Evolutionary conservation across 78 protist genomes (phyloP), one percentile per base, ranked within the genome.

Genomic region (Dictyostelium purpureum): DNA sequence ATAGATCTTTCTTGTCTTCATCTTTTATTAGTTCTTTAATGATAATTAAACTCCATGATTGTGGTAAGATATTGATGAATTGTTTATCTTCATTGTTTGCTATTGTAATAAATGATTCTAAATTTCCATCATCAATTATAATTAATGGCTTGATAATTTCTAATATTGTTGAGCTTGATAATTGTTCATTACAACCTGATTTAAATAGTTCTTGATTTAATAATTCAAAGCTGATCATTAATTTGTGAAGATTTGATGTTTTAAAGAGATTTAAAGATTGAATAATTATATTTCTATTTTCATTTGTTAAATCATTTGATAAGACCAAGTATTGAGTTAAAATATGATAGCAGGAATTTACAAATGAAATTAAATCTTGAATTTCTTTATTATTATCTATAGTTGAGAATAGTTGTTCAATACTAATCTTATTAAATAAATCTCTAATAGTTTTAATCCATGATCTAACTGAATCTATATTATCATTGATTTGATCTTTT

Each of bases 141-240:
- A 69, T 42, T 9, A 69, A 69, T 42, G 76, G 76, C 40, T 69
- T 35, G 21, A 69, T 69, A 0, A 69, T 69, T n/a, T 69, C 76
- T 24, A 69, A 40, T 38, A 69, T 69, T 4, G 33, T 28, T 28
- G 43, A 12, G 12, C 14, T 33, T 0, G 37, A 31, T 33, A 43
- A 43, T 16, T 26, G 42, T n/a, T n/a, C n/a, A n/a, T n/a, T n/a
- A n/a, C n/a, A n/a, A n/a, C n/a, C n/a, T n/a, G n/a, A n/a, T n/a
- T n/a, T n/a, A n/a, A n/a, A n/a, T n/a, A n/a, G n/a, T n/a, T n/a
- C n/a, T n/a, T n/a, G n/a, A n/a, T n/a, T n/a, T n/a, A n/a, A n/a
- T n/a, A n/a, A n/a, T n/a, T n/a, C n/a, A n/a, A n/a, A n/a, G n/a
- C n/a, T n/a, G n/a, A n/a, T n/a, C n/a, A n/a, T n/a, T n/a, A n/a